Conservation (phyloP, 2,329 filamentous ascomycete genomes). For the Talaromyces rugulosus region DNA sequence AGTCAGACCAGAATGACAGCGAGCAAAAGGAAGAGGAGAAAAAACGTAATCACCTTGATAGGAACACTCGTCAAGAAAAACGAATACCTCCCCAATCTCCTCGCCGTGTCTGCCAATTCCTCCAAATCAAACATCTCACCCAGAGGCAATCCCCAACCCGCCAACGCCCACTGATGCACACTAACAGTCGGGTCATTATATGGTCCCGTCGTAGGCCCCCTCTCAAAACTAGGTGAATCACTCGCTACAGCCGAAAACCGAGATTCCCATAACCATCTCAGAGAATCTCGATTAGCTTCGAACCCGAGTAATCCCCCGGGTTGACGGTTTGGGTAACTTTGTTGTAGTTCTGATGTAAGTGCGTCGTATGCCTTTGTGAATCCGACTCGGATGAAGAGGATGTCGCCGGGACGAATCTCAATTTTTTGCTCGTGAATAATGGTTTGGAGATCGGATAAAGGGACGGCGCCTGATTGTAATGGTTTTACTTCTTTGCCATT, state of each 20-base stretch:
- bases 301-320: background rate
- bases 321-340: background rate
- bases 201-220: background rate
- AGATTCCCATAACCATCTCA: background rate
- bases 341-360: background rate
- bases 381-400: background rate
- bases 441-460: background rate
- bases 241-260: background rate
- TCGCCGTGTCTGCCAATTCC: background rate
- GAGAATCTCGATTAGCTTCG: background rate
- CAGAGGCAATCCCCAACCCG: background rate
- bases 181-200: background rate
- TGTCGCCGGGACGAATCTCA: background rate
- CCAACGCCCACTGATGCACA: background rate
- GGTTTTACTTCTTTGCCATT: background rate
- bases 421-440: background rate
- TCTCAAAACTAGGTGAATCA: background rate
- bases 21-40: background rate
- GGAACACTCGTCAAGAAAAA: slow-evolving; percentile 1
- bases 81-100: background rate
- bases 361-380: background rate
- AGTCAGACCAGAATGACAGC: background rate
- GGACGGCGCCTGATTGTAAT: background rate
- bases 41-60: background rate
- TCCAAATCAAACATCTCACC: slow-evolving; percentile 1